phyloP scores from a whole-genome alignment of 2,329 filamentous ascomycete genomes.

The Apiospora rasikravindrae region DNA sequence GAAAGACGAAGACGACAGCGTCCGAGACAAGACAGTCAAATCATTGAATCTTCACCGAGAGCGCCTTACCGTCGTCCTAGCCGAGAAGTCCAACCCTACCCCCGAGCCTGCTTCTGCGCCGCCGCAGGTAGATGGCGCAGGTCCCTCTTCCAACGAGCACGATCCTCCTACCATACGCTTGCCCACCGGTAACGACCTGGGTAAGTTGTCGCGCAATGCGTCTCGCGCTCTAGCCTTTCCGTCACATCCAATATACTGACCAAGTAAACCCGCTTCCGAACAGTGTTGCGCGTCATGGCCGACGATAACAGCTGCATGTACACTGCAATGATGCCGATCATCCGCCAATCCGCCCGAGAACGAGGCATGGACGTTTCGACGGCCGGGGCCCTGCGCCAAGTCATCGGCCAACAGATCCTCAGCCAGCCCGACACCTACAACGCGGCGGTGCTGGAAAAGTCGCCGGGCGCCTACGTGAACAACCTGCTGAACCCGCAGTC shows the following conservation, averaged over 20 bases:
- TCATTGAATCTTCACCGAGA: constrained; percentile 55
- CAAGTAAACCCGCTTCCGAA: neutral
- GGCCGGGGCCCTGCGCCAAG: constrained; percentile 64
- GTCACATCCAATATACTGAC: neutral
- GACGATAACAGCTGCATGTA: constrained; percentile 97
- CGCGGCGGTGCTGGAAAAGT: constrained; percentile 75
- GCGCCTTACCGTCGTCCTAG: constrained; percentile 55
- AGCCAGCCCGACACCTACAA: constrained; percentile 74
- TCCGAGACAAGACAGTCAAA: constrained; percentile 50
- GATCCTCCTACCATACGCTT: constrained; percentile 24
- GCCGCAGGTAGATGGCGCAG: constrained; percentile 8
- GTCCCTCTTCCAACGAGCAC: neutral
- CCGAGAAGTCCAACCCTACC: constrained; percentile 35
- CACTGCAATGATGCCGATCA: constrained; percentile 80
- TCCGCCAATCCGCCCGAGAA: constrained; percentile 62
- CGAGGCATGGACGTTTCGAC: constrained; percentile 29
- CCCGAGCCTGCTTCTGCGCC: constrained; percentile 20
- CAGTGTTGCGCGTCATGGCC: constrained; percentile 89
- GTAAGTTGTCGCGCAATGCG: constrained; percentile 15
- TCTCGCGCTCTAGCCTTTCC: no score
- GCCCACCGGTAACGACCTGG: constrained; percentile 20
- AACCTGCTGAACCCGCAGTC: constrained; percentile 81
- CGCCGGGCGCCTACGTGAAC: constrained; percentile 76
- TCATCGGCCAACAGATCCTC: constrained; percentile 82
- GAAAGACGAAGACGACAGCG: constrained; percentile 43